Evolutionary conservation across 2,329 filamentous ascomycete genomes (phyloP).

Genomic region (Trichoderma brevicompactum): DNA sequence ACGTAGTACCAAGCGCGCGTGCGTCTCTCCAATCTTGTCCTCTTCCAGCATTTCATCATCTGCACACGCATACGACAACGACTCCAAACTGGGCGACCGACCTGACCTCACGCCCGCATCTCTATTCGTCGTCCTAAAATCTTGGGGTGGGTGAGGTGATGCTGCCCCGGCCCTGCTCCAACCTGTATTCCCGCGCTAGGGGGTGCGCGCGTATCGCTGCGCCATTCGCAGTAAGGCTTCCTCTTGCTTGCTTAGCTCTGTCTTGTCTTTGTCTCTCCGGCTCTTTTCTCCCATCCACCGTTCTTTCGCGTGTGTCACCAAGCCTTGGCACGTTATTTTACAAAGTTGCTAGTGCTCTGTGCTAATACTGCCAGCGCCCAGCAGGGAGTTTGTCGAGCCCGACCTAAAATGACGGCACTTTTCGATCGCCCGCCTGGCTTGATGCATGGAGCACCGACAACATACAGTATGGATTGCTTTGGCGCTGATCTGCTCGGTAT

Average conservation of each 20-base stretch:
- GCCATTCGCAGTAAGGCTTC: conserved; percentile 4
- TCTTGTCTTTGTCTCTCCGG: neutral
- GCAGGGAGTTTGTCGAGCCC: neutral
- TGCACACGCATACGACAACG: conserved; percentile 1
- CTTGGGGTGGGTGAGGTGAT: neutral
- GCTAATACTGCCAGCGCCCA: neutral
- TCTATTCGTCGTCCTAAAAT: neutral
- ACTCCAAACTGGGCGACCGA: conserved; percentile 11
- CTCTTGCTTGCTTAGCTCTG: neutral
- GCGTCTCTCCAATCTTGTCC: neutral
- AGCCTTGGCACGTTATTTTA: conserved; percentile 6
- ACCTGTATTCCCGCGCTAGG: neutral
- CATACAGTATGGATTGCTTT: neutral
- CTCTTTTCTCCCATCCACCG: neutral
- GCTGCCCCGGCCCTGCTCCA: too few relatives aligned
- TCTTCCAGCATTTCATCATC: conserved; percentile 9
- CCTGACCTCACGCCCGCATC: conserved; percentile 4
- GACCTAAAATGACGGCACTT: neutral
- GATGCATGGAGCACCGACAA: neutral
- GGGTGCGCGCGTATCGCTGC: conserved; percentile 3
- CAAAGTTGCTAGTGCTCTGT: conserved; percentile 7
- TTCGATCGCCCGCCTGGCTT: neutral
- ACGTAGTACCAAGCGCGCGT: neutral
- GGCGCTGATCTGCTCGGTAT: conserved; percentile 1
- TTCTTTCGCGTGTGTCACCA: conserved; percentile 2